phyloP scores from a whole-genome alignment of 1,284 basidiomycete species.

The Ceratobasidium sp. region DNA sequence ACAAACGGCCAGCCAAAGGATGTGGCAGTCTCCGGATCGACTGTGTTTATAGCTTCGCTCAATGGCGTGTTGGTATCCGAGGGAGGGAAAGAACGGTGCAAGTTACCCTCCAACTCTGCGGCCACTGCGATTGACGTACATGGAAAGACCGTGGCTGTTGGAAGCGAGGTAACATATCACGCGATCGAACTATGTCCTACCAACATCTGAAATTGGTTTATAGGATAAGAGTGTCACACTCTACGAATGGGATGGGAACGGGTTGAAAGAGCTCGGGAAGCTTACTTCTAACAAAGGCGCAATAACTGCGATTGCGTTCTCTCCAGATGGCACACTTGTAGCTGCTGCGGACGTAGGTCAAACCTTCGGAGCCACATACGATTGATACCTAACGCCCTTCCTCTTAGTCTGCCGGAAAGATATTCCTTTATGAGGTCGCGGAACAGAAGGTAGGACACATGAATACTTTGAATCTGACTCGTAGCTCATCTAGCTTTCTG shows the following conservation, averaged over 20 bases:
- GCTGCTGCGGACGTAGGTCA: conserved; percentile 83
- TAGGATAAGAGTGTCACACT: conserved; percentile 83
- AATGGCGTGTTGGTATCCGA: conserved; percentile 76
- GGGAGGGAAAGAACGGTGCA: conserved; percentile 74
- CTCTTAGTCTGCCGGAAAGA: conserved; percentile 78
- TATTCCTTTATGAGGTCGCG: conserved; percentile 80
- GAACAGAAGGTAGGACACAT: conserved; percentile 68
- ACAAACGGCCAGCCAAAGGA: conserved; percentile 80
- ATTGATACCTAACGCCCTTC: neutral
- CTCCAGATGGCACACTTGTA: conserved; percentile 79
- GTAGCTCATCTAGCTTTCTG: neutral
- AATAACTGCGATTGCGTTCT: conserved; percentile 86
- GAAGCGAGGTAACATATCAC: conserved; percentile 81
- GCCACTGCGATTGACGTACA: conserved; percentile 72
- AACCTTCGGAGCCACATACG: neutral
- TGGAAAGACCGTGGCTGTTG: conserved; percentile 73
- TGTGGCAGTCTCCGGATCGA: conserved; percentile 73
- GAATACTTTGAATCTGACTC: neutral
- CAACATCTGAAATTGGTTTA: neutral
- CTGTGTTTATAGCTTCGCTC: conserved; percentile 80
- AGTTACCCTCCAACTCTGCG: conserved; percentile 67
- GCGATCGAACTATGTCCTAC: no score
- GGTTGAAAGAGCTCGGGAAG: conserved; percentile 68
- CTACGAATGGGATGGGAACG: conserved; percentile 76
- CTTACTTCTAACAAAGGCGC: conserved; percentile 80